Base-by-base conservation (phyloP, 2,329 filamentous ascomycete genomes). In the Escovopsis sp. region DNA sequence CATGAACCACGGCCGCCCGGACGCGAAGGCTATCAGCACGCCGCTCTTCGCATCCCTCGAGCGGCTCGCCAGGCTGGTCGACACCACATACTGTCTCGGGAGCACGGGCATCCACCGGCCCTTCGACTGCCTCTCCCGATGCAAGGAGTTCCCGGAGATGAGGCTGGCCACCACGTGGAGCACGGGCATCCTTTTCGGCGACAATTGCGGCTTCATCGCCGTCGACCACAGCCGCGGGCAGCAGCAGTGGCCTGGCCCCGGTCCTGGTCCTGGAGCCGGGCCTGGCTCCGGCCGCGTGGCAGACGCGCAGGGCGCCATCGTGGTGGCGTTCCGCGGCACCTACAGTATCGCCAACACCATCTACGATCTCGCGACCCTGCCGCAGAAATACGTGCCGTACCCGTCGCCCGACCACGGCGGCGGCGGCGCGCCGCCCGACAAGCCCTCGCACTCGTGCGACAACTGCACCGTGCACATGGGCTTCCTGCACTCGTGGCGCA, bases 401-500 rank as follows among this genome's bases (percentile, higher is more conserved):
- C 82, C 84, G 1, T 70, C 74, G 2, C 68, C 69, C 0, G 66
- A 68, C 35, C 58, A 68, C 38, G 64, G 59, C 15, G 59, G 58
- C 15, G 15, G 15, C 15, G 56, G 57, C 7, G 50, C 55, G 30
- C 51, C 56, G 6, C 54, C 55, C 19, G 52, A 56, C 39, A 54
- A 62, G 43, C 60, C 61, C n/a, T 57, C 65, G 34, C 67, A 72
- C 23, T 73, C 69, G 50, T 98, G 91, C 61, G 59, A 66, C 6
- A 89, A 94, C 59, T 98, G 91, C 60, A 94, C 85, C 5, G 89
- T 96, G 1, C 91, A 98, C 58, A 79, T 77, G 46, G 91, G 91
- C 15, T 98, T 98, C 61, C 75, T 91, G 56, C 70, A 73, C 12
- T 88, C 86, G 1, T 98, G 91, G 89, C 67, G 72, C 40, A 77